These are phyloP conservation scores for Apostasia ramifera DNA, from an alignment of 106 monocot genomes.

Conservation along the genomic window DNA sequence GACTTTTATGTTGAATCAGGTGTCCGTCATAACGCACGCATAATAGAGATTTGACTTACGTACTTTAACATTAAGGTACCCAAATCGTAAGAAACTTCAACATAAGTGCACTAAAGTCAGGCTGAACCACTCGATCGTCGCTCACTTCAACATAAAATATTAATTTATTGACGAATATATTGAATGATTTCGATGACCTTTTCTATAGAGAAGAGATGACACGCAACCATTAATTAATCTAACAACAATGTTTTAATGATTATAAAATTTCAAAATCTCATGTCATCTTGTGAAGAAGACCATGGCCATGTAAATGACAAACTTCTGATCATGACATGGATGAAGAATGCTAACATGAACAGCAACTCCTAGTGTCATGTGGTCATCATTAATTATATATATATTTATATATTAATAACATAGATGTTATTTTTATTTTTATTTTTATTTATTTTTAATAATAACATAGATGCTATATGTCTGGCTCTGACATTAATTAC, in stretches of 20 bases:
- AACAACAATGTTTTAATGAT: neutral
- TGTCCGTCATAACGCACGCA: no score
- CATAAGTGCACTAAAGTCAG: no score
- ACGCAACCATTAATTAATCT: conserved; percentile 3
- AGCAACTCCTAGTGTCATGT: neutral
- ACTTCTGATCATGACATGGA: neutral
- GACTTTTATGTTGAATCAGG: no score
- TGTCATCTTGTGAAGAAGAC: neutral
- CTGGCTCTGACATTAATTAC: neutral
- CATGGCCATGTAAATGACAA: neutral
- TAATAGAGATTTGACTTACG: no score
- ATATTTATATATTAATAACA: neutral
- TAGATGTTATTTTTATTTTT: neutral
- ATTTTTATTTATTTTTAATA: no score
- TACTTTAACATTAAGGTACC: no score
- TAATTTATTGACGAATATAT: no score
- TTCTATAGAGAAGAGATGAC: neutral
- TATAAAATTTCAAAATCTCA: neutral
- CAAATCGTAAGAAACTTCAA: no score
- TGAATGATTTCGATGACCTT: no score
- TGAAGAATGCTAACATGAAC: neutral
- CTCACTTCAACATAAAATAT: no score
- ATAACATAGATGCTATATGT: neutral
- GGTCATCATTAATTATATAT: neutral
- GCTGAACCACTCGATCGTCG: no score